A percentile compares a stretch with the other conserved stretches of the same genome.
phyloP scores from a whole-genome alignment of 805 yeast species.

The Kluyveromyces dobzhanskii region DNA sequence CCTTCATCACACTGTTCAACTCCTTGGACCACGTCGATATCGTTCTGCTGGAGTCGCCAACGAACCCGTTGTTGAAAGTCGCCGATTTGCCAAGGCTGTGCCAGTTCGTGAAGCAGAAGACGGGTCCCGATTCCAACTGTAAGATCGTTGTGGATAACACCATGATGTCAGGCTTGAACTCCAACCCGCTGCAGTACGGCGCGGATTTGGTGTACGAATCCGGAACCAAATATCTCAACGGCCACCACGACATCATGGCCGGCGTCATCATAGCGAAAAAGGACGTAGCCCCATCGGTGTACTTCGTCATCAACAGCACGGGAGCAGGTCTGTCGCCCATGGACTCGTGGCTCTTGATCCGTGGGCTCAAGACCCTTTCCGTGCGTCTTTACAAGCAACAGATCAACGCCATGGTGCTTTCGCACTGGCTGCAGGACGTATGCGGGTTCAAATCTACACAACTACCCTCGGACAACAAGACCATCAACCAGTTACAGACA shows the following conservation, averaged over 20 bases:
- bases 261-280: constrained; percentile 74
- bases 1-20: constrained; percentile 49
- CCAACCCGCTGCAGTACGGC: constrained; percentile 79
- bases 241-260: constrained; percentile 96
- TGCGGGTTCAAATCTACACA: constrained; percentile 40
- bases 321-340: constrained; percentile 91
- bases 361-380: constrained; percentile 85
- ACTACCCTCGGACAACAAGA: background rate
- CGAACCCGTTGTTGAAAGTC: constrained; percentile 86
- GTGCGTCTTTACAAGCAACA: constrained; percentile 86
- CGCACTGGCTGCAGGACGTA: constrained; percentile 56
- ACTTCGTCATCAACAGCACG: constrained; percentile 75
- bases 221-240: constrained; percentile 86
- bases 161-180: constrained; percentile 88
- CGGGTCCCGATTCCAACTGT: constrained; percentile 41
- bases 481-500: constrained; percentile 36
- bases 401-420: constrained; percentile 64
- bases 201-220: constrained; percentile 90
- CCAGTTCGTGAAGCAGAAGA: constrained; percentile 53
- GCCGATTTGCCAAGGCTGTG: constrained; percentile 69
- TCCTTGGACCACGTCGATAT: constrained; percentile 55
- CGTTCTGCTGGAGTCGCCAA: constrained; percentile 68
- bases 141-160: constrained; percentile 87
- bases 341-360: constrained; percentile 79
- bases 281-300: constrained; percentile 59